These are phyloP conservation scores for Incumbomyces delicatus DNA, from an alignment of 2,329 filamentous ascomycete genomes.

Conservation along the genomic window DNA sequence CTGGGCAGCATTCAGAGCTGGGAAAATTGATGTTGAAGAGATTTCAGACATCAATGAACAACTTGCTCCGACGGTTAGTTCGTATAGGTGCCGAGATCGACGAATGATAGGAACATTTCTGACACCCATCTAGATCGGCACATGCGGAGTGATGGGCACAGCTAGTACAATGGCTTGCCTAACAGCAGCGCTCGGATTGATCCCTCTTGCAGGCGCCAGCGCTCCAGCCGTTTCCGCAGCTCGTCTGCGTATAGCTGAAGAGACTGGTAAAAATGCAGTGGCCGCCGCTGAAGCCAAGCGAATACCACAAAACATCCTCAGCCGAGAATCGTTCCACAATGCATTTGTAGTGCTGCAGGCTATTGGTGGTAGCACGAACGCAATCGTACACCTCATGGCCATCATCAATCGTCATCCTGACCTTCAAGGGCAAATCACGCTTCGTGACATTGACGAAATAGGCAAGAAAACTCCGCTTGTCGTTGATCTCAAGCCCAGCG, in stretches of 20 bases:
- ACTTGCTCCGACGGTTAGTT: conserved; percentile 54
- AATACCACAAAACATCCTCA: conserved; percentile 45
- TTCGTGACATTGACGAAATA: conserved; percentile 40
- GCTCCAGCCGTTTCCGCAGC: conserved; percentile 46
- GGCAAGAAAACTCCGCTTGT: conserved; percentile 39
- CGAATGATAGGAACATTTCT: no score
- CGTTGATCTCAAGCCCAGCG: conserved; percentile 44
- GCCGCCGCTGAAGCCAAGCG: conserved; percentile 29
- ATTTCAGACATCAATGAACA: conserved; percentile 63
- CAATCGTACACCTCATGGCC: conserved; percentile 46
- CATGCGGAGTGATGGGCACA: conserved; percentile 50
- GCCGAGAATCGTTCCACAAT: conserved; percentile 46
- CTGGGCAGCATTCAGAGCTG: conserved; percentile 60
- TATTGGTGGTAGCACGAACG: conserved; percentile 49
- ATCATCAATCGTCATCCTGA: conserved; percentile 45
- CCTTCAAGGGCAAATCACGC: conserved; percentile 34
- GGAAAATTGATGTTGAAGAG: conserved; percentile 60
- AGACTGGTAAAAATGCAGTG: conserved; percentile 43
- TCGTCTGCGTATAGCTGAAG: conserved; percentile 44
- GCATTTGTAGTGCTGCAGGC: conserved; percentile 46
- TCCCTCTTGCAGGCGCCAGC: conserved; percentile 43
- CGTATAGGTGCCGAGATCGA: no score
- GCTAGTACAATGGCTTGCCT: conserved; percentile 50
- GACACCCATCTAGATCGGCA: conserved; percentile 25
- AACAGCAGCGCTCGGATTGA: conserved; percentile 43